These are phyloP conservation scores for Dictyostelium firmibasis DNA, from an alignment of 78 protist species.

Conservation along the genomic window DNA sequence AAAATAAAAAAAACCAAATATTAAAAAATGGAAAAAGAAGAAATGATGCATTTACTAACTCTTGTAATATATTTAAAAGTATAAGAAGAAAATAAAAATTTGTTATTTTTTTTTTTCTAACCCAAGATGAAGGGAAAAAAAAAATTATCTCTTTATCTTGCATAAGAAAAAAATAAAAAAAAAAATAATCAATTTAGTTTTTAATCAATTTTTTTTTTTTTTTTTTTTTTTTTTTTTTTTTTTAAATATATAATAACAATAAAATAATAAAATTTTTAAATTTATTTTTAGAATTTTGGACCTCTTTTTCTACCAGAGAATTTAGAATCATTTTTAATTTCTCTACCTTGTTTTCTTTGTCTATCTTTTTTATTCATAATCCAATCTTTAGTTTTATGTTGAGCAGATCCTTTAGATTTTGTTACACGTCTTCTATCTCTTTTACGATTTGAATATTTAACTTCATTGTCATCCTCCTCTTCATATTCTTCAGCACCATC, in stretches of 20 bases:
- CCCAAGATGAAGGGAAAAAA: too few relatives aligned
- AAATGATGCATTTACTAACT: too few relatives aligned
- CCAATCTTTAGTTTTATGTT: constrained; percentile 80
- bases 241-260: not conserved
- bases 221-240: not conserved
- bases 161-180: too few relatives aligned
- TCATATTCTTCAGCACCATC: not conserved
- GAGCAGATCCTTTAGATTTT: not conserved
- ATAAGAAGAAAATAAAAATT: not conserved
- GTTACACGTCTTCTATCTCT: constrained; percentile 20
- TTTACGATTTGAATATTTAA: constrained; percentile 61
- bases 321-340: constrained; percentile 85
- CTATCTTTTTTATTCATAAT: constrained; percentile 85
- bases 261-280: not conserved
- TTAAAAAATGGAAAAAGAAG: too few relatives aligned
- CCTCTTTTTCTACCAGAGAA: constrained; percentile 90
- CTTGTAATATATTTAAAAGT: too few relatives aligned
- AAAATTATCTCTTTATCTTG: too few relatives aligned
- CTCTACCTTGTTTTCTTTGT: constrained; percentile 88
- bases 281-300: constrained; percentile 19
- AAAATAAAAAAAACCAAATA: too few relatives aligned
- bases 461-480: constrained; percentile 22
- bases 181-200: too few relatives aligned
- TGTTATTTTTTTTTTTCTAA: too few relatives aligned
- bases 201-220: too few relatives aligned